Percentiles rank a stretch among this genome's conserved stretches.
Evolutionary conservation across 495 filamentous ascomycete genomes (phyloP).

Genomic region (Podospora pseudopauciseta): DNA sequence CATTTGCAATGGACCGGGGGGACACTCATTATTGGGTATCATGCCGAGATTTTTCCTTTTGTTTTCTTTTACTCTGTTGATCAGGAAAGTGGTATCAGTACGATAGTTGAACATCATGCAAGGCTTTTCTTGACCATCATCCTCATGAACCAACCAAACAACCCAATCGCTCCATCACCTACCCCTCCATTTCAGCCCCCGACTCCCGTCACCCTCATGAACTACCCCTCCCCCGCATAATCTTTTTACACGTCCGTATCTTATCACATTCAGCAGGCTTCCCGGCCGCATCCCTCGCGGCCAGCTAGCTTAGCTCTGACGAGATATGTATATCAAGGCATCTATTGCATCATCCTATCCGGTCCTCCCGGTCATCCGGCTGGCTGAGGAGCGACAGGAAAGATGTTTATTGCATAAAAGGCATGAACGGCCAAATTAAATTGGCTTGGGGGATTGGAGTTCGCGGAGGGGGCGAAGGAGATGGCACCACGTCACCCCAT

Average conservation of each 20-base stretch:
- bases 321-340: neutral
- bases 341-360: neutral
- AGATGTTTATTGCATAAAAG: neutral
- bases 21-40: neutral
- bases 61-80: neutral
- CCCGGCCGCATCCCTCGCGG: neutral
- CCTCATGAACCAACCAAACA: slow-evolving; percentile 4
- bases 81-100: neutral
- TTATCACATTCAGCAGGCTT: neutral
- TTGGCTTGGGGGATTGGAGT: neutral
- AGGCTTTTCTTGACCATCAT: neutral
- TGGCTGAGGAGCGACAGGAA: neutral
- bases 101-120: neutral
- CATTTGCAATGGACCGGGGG: neutral
- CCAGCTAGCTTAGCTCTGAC: too few species aligned
- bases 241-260: neutral
- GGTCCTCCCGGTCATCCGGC: neutral
- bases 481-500: neutral
- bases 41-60: neutral
- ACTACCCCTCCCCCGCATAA: neutral
- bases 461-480: neutral
- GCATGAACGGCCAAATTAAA: neutral
- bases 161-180: neutral
- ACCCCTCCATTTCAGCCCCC: slow-evolving; percentile 1
- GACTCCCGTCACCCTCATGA: neutral